Evolutionary conservation across 2,329 filamentous ascomycete species (phyloP), one percentile per base, ranked within the genome.

Genomic region (Diaporthe sp.): DNA sequence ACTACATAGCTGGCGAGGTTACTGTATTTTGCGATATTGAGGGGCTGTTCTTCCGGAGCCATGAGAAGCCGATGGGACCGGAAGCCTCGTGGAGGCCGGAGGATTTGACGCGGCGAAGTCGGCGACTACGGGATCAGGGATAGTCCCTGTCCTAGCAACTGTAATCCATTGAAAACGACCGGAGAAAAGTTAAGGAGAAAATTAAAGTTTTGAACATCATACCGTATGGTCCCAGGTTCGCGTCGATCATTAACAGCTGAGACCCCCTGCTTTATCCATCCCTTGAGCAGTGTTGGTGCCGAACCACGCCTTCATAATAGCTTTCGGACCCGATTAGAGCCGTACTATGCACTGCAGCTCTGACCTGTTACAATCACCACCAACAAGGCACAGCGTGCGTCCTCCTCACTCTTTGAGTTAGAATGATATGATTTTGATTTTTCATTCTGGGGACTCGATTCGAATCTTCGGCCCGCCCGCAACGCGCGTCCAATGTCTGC

Each of bases 261-360:
- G 60, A 44, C 60, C 60, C 28, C 17, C 1, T 46, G 39, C 39
- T 46, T 62, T 15, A 10, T 34, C 34, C 34, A 34, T 34, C 34
- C 9, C 39, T 46, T 62, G n/a, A 10, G n/a, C 39, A 31, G n/a
- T 22, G 19, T 28, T 19, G 39, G 58, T 42, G n/a, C 37, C 6
- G 25, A 46, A 28, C n/a, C 19, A 46, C 25, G 3, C 13, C n/a
- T 31, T 25, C 25, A 22, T 5, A 10, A 37, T 44, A 62, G 60
- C 34, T 62, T 62, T 62, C 60, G 60, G 60, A 44, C 39, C 39
- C 60, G 39, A 28, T 62, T 19, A 22, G 39, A 62, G 60, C 60
- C 60, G 60, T 44, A 28, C 39, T 31, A 62, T 62, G 39, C 60
- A 12, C 60, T 4, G 12, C 17, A 46, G 39, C 60, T 46, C n/a